A percentile compares a stretch with the other conserved stretches of the same genome.
Conservation (phyloP, 179 eudicot genomes). For the Amaranthus tricolor region DNA sequence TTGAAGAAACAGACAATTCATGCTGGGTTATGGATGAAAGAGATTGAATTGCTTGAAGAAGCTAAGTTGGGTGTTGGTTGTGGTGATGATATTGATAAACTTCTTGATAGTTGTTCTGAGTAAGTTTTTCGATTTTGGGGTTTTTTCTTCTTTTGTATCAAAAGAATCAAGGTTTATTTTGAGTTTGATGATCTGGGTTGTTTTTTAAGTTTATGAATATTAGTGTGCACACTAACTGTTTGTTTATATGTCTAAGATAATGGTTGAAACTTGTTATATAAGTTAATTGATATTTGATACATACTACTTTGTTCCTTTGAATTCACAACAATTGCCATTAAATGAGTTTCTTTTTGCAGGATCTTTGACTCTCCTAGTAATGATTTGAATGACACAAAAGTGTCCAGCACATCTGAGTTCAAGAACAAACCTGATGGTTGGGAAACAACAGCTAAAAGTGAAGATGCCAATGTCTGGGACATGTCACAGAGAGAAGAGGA, state of each 20-base stretch:
- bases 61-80: constrained; percentile 56
- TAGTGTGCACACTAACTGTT: constrained; percentile 23
- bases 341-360: constrained; percentile 39
- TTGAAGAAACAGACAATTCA: constrained; percentile 88
- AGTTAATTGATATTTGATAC: not conserved
- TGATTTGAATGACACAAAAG: constrained; percentile 48
- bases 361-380: constrained; percentile 68
- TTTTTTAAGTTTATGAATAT: not conserved
- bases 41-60: constrained; percentile 80
- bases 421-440: constrained; percentile 96
- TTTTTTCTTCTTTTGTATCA: not conserved
- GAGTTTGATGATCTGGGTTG: not conserved
- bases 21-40: constrained; percentile 80
- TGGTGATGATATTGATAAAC: constrained; percentile 63
- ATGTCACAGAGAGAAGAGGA: constrained; percentile 98
- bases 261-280: not conserved
- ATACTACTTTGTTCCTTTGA: not conserved
- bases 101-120: constrained; percentile 90
- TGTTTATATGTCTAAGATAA: constrained; percentile 19
- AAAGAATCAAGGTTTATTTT: not conserved
- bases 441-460: constrained; percentile 78
- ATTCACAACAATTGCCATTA: not conserved
- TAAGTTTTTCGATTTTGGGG: constrained; percentile 24
- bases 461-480: constrained; percentile 91
- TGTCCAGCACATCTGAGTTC: constrained; percentile 52